Evolutionary conservation across 1,284 basidiomycete species (phyloP).

Genomic region (Moesziomyces antarcticus): DNA sequence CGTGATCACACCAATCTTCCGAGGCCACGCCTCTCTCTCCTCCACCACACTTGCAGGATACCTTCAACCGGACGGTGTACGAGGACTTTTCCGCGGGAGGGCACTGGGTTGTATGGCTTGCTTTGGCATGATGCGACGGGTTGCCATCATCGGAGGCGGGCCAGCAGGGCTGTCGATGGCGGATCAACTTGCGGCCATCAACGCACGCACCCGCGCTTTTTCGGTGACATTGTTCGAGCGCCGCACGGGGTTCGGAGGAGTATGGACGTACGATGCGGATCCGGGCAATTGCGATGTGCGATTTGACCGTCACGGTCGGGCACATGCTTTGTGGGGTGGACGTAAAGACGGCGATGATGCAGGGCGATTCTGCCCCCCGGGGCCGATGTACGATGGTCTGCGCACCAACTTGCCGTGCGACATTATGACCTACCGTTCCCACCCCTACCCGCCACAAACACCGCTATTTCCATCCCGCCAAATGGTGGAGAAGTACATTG

Average conservation of each 20-base stretch:
- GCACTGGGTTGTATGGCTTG: too few species aligned
- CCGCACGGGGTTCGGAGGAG: conserved; percentile 29
- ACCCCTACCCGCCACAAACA: conserved; percentile 45
- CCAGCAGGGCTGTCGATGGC: conserved; percentile 69
- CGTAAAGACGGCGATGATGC: conserved; percentile 20
- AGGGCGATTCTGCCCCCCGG: conserved; percentile 16
- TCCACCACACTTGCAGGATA: too few species aligned
- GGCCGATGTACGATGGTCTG: conserved; percentile 65
- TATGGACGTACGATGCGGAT: conserved; percentile 54
- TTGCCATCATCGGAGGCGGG: conserved; percentile 70
- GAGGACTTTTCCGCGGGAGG: too few species aligned
- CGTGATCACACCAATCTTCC: neutral
- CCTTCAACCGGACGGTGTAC: too few species aligned
- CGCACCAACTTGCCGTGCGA: conserved; percentile 64
- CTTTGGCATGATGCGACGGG: conserved; percentile 24
- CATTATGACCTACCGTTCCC: conserved; percentile 67
- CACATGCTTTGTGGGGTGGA: conserved; percentile 13
- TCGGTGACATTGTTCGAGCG: conserved; percentile 51
- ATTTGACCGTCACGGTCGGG: conserved; percentile 45
- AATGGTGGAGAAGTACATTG: conserved; percentile 68
- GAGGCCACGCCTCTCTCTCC: too few species aligned
- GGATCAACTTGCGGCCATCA: conserved; percentile 65
- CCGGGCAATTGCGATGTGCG: conserved; percentile 58
- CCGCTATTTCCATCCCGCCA: conserved; percentile 41
- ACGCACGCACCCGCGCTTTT: neutral